Base-by-base conservation (phyloP, 116 monocot genomes). In the Iris pallida region DNA sequence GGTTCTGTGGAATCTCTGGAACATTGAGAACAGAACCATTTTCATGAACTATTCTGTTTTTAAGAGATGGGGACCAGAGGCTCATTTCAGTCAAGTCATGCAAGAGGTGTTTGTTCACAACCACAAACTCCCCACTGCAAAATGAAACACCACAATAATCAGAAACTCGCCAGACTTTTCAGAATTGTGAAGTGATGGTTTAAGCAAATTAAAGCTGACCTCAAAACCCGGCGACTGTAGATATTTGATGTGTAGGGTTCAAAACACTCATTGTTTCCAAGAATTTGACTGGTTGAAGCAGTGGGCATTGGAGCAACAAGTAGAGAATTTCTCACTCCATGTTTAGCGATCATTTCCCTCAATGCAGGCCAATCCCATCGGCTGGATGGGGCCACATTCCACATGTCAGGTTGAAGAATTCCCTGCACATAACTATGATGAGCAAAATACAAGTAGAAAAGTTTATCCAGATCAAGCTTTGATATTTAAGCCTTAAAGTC, bases 271-370 rank as follows among this genome's bases (percentile, higher is more conserved):
- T 98, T 98, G 72, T 98, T 98, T 3, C 98, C 98, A 40, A 98
- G 90, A 72, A 98, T 98, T 66, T 98, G 98, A 65, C 98, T 98
- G 5, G 98, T 98, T 62, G 98, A 98, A 57, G 98, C 98, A 59
- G 98, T 98, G 6, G 98, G 98, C 98, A 98, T 98, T 13, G 98
- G 93, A 48, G 98, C 98, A 69, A 98, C 68, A 47, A 98, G 90
- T 71, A 98, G 98, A 11, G 98, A 93, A 66, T 98, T 98, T 63
- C 98, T 83, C 13, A 90, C 78, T 8, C 98, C 98, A 79, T 88
- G 81, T 68, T 73, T 81, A 9, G 80, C 75, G 48, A 97, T 90
- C 77, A 83, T 73, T 57, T 79, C 68, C 65, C 87, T 82, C 44
- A 98, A 59, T 64, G 64, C 68, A 71, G 71, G 20, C 97, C 97